Evolutionary conservation across 306 rosid species (phyloP), one percentile per base, ranked within the genome.

Genomic region (Cucurbita pepo): DNA sequence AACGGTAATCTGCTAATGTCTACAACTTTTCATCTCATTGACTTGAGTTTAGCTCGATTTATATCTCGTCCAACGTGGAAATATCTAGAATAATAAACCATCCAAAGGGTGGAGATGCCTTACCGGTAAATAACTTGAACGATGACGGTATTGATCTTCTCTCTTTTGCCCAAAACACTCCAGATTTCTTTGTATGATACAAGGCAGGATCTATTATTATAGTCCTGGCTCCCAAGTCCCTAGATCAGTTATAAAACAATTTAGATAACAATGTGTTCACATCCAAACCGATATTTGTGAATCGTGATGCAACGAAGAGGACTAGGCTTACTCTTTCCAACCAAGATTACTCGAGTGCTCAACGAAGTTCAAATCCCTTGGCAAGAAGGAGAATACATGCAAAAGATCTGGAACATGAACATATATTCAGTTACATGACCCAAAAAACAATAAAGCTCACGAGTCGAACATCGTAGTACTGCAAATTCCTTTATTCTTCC

Each of bases 141-240:
- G 97, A 89, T 36, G 96, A 82, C 0, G 97, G 99, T 36, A 86
- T 81, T 21, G 99, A 85, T 77, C 96, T 87, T 77, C 84, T 86
- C 86, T 91, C 97, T 79, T 89, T 94, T 21, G 99, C 99, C 88
- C 89, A 91, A 84, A 87, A 94, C 56, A 91, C 91, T 7, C 92
- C 94, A 21, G 99, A 94, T 80, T 85, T 88, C 76, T 83, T 86
- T 10, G 87, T 78, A 80, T 87, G 99, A 82, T 90, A 94, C 76
- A 94, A 80, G 74, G 85, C 96, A 0, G 99, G 94, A 84, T 91
- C 99, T 70, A 90, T 81, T 18, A 94, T 87, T 73, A 94, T 81
- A 41, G 97, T 96, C 60, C 84, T 82, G 7, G 89, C 98, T 85
- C 97, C 84, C 74, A 90, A 89, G 77, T 82, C 48, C 77, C 97